Percentiles rank a stretch among this genome's conserved stretches.
Conservation (phyloP, 371 early-diverging fungal species). For the Encephalitozoon cuniculi region DNA sequence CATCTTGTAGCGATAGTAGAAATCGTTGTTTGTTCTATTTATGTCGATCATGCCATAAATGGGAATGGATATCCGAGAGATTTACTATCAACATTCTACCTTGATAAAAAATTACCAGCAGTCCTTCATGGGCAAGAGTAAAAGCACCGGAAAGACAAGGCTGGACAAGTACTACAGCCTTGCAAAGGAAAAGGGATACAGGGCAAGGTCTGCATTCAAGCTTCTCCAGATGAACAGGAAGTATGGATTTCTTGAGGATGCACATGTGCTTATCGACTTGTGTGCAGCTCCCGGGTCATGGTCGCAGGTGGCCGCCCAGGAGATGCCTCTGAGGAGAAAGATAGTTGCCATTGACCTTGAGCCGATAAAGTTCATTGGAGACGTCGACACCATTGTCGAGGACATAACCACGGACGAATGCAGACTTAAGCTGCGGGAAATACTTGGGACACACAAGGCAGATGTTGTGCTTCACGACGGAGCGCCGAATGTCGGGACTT, state of each 20-base stretch:
- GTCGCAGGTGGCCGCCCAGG: conserved; percentile 79
- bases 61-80: background rate
- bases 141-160: conserved; percentile 68
- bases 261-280: conserved; percentile 80
- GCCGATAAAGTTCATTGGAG: conserved; percentile 86
- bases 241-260: conserved; percentile 73
- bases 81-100: background rate
- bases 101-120: background rate
- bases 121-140: conserved; percentile 39
- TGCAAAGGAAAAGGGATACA: conserved; percentile 99
- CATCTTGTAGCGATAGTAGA: conserved; percentile 99
- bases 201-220: conserved; percentile 98
- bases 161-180: conserved; percentile 99
- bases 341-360: conserved; percentile 81
- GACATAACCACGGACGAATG: conserved; percentile 93
- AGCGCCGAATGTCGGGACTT: conserved; percentile 96
- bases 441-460: conserved; percentile 81
- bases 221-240: conserved; percentile 87
- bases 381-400: conserved; percentile 81
- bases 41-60: conserved; percentile 49
- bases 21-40: conserved; percentile 64
- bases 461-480: conserved; percentile 98
- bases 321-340: conserved; percentile 55
- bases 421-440: conserved; percentile 69
- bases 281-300: conserved; percentile 98